Conservation (phyloP, 495 filamentous ascomycete species). For the Podospora australis region DNA sequence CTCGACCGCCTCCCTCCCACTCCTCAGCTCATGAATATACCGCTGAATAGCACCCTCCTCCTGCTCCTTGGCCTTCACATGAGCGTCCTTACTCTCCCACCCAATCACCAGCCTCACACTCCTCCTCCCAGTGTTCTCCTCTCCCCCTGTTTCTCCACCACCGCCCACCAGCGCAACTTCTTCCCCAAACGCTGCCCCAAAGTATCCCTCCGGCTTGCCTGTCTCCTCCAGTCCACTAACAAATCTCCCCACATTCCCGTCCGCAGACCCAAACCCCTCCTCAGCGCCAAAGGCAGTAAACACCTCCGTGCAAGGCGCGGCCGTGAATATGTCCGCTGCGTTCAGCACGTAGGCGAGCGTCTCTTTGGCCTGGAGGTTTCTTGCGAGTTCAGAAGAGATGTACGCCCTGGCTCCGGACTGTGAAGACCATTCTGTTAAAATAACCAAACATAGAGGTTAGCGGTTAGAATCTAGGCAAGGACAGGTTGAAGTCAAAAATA, state of each 20-base stretch:
- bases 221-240: neutral
- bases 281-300: conserved; percentile 15
- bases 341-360: neutral
- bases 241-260: conserved; percentile 11
- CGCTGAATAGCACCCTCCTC: conserved; percentile 7
- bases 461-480: neutral
- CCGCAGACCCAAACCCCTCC: conserved; percentile 17
- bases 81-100: conserved; percentile 7
- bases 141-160: no score
- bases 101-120: conserved; percentile 11
- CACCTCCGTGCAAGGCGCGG: conserved; percentile 16
- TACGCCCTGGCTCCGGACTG: neutral
- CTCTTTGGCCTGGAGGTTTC: neutral
- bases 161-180: neutral
- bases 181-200: conserved; percentile 4
- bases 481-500: neutral
- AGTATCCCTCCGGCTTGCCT: conserved; percentile 6
- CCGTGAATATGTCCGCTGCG: neutral
- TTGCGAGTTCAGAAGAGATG: neutral
- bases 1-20: conserved; percentile 8
- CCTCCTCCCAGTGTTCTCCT: neutral
- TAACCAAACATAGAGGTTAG: neutral
- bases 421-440: conserved; percentile 8
- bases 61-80: conserved; percentile 8
- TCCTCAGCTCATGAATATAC: conserved; percentile 12